phyloP scores from a whole-genome alignment of 148 eudicot genomes.

The Amaranthus palmeri region DNA sequence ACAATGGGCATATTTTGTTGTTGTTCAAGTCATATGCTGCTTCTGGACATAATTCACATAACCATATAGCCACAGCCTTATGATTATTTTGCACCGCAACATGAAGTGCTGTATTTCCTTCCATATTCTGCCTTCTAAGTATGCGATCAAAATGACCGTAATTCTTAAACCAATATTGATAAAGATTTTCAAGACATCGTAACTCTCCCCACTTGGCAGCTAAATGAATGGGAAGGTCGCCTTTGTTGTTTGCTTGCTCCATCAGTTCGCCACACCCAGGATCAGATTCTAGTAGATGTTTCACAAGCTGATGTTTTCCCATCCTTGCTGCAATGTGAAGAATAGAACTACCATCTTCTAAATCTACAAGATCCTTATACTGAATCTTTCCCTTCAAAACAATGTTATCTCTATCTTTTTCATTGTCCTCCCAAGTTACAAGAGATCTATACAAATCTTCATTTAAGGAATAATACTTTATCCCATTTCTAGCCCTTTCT shows the following conservation, averaged over 20 bases:
- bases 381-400: background rate
- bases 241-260: background rate
- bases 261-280: background rate
- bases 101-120: conserved; percentile 1
- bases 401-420: background rate
- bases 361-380: background rate
- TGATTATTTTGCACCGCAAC: background rate
- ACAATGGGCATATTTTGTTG: background rate
- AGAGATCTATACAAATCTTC: background rate
- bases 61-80: background rate
- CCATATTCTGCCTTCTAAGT: background rate
- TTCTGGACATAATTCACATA: background rate
- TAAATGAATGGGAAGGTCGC: conserved; percentile 7
- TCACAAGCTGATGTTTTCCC: background rate
- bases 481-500: background rate
- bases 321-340: background rate
- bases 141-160: too few relatives aligned
- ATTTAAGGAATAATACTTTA: background rate
- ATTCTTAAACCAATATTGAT: background rate
- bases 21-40: conserved; percentile 6
- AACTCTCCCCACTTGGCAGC: background rate
- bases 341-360: background rate
- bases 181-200: background rate
- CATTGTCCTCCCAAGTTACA: background rate
- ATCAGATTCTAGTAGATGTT: background rate